These are phyloP conservation scores for Lepidium aucheri DNA, from an alignment of 345 rosid genomes.

Conservation along the genomic window DNA sequence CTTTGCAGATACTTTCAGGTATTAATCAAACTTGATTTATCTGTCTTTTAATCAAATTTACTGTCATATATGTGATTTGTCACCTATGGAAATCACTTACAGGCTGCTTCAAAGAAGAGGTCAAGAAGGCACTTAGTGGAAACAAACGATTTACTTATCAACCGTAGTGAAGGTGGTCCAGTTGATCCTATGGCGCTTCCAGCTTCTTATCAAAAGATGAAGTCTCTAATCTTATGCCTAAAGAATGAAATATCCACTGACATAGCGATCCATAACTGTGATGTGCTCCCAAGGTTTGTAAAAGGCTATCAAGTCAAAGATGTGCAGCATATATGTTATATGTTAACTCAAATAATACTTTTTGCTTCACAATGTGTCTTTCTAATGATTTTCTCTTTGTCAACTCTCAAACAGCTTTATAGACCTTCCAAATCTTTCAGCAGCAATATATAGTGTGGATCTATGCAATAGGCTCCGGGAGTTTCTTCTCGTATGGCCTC, in stretches of 20 bases:
- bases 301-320: not conserved
- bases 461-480: conserved; percentile 74
- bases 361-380: not conserved
- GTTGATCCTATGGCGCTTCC: conserved; percentile 42
- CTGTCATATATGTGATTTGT: not conserved
- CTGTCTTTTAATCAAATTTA: not conserved
- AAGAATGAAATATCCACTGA: conserved; percentile 77
- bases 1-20: conserved; percentile 90
- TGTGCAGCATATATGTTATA: not conserved
- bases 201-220: conserved; percentile 78
- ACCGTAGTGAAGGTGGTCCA: conserved; percentile 40
- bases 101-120: conserved; percentile 85
- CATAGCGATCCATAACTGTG: conserved; percentile 69
- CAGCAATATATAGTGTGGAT: conserved; percentile 78
- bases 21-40: not conserved
- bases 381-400: conserved; percentile 15
- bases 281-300: conserved; percentile 74
- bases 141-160: conserved; percentile 63
- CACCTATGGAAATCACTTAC: conserved; percentile 14
- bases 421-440: conserved; percentile 81
- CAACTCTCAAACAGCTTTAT: conserved; percentile 58
- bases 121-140: conserved; percentile 68
- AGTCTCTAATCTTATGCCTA: conserved; percentile 49
- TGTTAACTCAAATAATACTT: not conserved
- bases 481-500: conserved; percentile 78